Evolutionary conservation across 495 filamentous ascomycete genomes (phyloP).

Genomic region (Aspergillus mulundensis): DNA sequence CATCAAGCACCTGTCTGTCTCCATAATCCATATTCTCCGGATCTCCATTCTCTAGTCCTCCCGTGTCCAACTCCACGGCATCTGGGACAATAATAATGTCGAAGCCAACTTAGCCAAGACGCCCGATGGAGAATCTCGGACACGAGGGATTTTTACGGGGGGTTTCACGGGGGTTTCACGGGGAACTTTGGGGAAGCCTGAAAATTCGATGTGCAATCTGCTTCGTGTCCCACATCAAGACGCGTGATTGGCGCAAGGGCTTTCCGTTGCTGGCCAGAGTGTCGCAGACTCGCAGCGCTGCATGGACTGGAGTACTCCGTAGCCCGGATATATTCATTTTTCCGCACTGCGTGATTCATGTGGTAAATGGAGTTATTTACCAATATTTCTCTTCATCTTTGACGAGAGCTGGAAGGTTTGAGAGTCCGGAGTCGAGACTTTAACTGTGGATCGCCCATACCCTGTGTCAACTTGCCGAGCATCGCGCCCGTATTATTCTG

Average conservation of each 20-base stretch:
- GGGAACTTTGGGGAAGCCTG: neutral
- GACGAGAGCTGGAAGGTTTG: no score
- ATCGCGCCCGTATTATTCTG: no score
- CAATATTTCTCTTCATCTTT: no score
- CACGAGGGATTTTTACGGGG: neutral
- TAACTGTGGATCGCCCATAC: neutral
- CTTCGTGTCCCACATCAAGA: slow-evolving; percentile 7
- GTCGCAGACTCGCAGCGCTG: neutral
- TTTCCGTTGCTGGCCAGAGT: neutral
- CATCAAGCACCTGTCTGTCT: neutral
- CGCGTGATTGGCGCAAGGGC: slow-evolving; percentile 11
- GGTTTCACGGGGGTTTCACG: slow-evolving; percentile 6
- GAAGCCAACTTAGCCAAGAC: neutral
- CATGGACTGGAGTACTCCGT: neutral
- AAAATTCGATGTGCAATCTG: neutral
- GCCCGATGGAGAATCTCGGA: neutral
- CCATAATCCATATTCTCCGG: neutral
- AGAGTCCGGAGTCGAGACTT: neutral
- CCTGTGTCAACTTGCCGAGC: no score
- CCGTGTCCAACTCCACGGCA: neutral
- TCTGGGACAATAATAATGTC: neutral
- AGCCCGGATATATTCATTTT: no score
- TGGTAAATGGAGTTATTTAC: no score
- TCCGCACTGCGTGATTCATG: no score
- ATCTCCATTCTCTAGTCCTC: neutral